Conservation (phyloP, 768 basidiomycete genomes). For the Leucocoprinus leucothites region DNA sequence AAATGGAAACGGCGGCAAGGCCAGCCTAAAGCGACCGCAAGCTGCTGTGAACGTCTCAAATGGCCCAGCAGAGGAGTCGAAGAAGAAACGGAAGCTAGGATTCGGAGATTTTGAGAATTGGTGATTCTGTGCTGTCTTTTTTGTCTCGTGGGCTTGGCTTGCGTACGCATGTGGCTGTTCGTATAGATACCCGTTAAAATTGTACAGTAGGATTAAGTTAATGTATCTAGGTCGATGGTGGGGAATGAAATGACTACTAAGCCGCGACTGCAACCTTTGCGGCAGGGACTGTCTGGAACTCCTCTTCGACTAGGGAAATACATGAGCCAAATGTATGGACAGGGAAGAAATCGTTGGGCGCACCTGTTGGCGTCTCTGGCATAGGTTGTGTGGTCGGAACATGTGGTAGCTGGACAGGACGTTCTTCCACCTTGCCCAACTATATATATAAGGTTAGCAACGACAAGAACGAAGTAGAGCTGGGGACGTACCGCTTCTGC, state of each 20-base stretch:
- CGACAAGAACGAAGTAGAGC: not conserved
- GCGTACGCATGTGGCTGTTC: not conserved
- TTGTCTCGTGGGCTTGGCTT: not conserved
- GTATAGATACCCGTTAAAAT: not conserved
- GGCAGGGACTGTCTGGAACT: conserved; percentile 13
- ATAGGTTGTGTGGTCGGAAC: conserved; percentile 48
- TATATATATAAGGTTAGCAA: conserved; percentile 18
- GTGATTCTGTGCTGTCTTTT: conserved; percentile 33
- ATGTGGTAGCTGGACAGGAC: conserved; percentile 45
- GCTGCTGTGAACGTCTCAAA: conserved; percentile 20
- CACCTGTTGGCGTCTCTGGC: conserved; percentile 28
- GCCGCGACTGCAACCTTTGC: conserved; percentile 31
- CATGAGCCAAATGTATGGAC: not conserved
- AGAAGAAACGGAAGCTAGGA: conserved; percentile 81
- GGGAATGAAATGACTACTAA: conserved; percentile 12
- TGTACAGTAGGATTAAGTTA: conserved; percentile 1
- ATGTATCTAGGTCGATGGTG: not conserved
- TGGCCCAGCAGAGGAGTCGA: conserved; percentile 39
- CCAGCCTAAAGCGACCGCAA: conserved; percentile 25
- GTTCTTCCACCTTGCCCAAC: conserved; percentile 25
- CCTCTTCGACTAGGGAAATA: conserved; percentile 6
- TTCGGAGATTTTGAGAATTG: conserved; percentile 91
- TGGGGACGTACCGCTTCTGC: conserved; percentile 48
- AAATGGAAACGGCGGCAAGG: conserved; percentile 24
- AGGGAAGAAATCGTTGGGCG: not conserved